phyloP scores from a whole-genome alignment of 176 grass and related monocot genomes.

The Cocos nucifera region DNA sequence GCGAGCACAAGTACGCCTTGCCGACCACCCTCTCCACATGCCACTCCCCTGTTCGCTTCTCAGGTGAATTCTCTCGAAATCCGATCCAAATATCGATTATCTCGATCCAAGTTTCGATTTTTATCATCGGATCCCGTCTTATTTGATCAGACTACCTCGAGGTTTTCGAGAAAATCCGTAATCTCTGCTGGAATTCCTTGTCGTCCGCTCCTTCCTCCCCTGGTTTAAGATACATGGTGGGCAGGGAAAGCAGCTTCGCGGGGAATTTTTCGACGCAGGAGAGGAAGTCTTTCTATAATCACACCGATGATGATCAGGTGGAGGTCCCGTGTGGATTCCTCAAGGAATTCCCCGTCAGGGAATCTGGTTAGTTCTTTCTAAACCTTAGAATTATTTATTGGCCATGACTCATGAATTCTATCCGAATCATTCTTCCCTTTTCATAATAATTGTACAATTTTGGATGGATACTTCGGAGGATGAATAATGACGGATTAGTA shows the following conservation, averaged over 20 bases:
- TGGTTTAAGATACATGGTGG: slow-evolving; percentile 35
- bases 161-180: slow-evolving; percentile 49
- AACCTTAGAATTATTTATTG: neutral
- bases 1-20: slow-evolving; percentile 67
- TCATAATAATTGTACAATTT: too few relatives aligned
- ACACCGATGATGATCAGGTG: slow-evolving; percentile 16
- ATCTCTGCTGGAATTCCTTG: slow-evolving; percentile 34
- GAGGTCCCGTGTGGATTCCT: slow-evolving; percentile 81
- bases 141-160: slow-evolving; percentile 38
- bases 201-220: neutral
- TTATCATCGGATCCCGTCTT: neutral
- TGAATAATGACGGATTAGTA: too few relatives aligned
- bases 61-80: slow-evolving; percentile 21
- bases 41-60: slow-evolving; percentile 53
- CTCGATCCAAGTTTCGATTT: neutral
- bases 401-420: too few relatives aligned
- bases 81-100: neutral
- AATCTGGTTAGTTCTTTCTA: slow-evolving; percentile 30
- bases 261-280: slow-evolving; percentile 48
- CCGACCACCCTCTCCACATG: slow-evolving; percentile 38
- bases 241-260: slow-evolving; percentile 35
- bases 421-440: too few relatives aligned
- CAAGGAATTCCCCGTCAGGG: slow-evolving; percentile 38
- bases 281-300: slow-evolving; percentile 52
- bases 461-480: too few relatives aligned